Evolutionary conservation across 805 yeast species (phyloP), one percentile per base, ranked within the genome.

Genomic region (Ogataea pini): DNA sequence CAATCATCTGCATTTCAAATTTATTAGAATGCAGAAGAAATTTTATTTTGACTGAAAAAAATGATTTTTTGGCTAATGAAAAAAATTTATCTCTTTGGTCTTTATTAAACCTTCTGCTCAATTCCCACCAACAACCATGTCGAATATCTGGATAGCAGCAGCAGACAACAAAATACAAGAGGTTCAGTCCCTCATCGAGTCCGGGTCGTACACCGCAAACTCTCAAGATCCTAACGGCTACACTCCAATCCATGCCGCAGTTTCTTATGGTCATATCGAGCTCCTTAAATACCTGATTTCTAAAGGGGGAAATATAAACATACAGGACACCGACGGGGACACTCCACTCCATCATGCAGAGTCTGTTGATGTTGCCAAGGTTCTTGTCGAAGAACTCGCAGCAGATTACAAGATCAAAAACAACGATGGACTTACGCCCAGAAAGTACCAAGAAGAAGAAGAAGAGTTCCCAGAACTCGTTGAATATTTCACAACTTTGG

Each of bases 181-280:
- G 7, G 96, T 94, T 6, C 78, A 82, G 52, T 54, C 73, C 12
- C 71, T 73, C 45, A 68, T 94, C 7, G 72, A 67, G 9, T 58
- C 76, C 0, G 85, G 84, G 0, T 60, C 70, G 5, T 73, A 71
- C 54, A 75, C 83, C 2, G 79, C 97, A 3, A 85, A 89, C 60
- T 77, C 85, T 6, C 80, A 84, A 53, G 99, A 94, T 65, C 86
- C 88, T 1, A 89, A 91, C 60, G 99, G 99, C 0, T 94, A 95
- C 68, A 92, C 98, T 0, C 96, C 99, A 6, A 77, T 94, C 10
- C 99, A 94, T 65, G 99, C 99, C 0, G 98, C 99, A 1, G 96
- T 95, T 2, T 86, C 97, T 1, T 94, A 94, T 66, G 92, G 92
- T 7, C 91, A 92, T 63, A 58, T 69, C 2, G 90, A 85, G 8